A percentile compares a stretch with the other conserved stretches of the same genome.
Evolutionary conservation across 495 filamentous ascomycete genomes (phyloP).

Genomic region (Xylaria curta): DNA sequence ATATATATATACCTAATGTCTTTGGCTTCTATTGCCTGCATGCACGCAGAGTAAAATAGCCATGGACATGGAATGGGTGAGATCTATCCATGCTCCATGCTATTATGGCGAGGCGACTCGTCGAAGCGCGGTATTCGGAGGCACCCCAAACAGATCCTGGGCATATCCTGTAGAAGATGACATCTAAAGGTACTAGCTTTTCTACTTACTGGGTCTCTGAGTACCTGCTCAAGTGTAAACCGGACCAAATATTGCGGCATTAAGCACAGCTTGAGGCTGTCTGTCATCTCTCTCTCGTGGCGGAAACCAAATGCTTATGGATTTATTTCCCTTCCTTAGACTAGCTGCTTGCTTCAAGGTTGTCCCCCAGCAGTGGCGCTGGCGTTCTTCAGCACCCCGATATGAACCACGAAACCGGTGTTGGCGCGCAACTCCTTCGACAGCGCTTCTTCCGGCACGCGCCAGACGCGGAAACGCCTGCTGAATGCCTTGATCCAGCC

Average conservation of each 20-base stretch:
- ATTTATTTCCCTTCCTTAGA: constrained; percentile 27
- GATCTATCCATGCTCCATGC: too few relatives aligned
- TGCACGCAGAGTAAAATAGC: not conserved
- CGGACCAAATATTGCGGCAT: not conserved
- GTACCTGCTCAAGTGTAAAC: not conserved
- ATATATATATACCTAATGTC: too few relatives aligned
- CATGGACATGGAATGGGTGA: not conserved
- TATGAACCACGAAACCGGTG: constrained; percentile 70
- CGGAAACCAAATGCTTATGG: constrained; percentile 26
- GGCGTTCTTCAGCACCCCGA: constrained; percentile 59
- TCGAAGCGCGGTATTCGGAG: not conserved
- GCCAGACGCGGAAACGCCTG: constrained; percentile 72
- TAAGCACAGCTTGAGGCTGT: not conserved
- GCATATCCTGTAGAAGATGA: not conserved
- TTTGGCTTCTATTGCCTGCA: not conserved
- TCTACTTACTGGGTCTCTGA: not conserved
- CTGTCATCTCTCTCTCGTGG: constrained; percentile 16
- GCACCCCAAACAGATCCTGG: not conserved
- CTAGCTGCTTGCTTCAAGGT: constrained; percentile 12
- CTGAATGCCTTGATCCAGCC: constrained; percentile 75
- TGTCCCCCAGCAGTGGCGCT: not conserved
- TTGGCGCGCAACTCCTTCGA: constrained; percentile 60
- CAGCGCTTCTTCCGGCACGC: constrained; percentile 67
- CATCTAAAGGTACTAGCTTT: not conserved
- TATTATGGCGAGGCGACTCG: not conserved